Conservation (phyloP, 2,329 filamentous ascomycete genomes). For the Ciborinia camelliae region DNA sequence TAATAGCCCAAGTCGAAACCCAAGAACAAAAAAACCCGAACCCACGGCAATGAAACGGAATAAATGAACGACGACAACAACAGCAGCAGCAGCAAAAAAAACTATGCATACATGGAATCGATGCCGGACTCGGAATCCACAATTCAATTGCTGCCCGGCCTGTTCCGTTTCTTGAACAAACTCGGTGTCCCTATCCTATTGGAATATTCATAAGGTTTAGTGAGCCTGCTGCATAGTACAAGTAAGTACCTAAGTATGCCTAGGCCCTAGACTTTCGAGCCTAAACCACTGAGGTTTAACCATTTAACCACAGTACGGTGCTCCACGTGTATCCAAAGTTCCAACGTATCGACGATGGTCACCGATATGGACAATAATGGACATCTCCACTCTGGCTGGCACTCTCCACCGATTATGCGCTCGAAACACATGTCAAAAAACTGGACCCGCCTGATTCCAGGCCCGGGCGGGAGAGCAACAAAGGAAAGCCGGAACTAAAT, state of each 20-base stretch:
- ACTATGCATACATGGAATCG: slow-evolving; percentile 5
- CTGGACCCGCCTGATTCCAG: slow-evolving; percentile 10
- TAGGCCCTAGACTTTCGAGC: background rate
- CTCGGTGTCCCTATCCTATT: too few relatives aligned
- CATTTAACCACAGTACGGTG: too few relatives aligned
- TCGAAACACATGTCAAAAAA: slow-evolving; percentile 5
- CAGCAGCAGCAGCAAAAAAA: background rate
- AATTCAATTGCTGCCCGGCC: background rate
- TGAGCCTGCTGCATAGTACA: slow-evolving; percentile 1
- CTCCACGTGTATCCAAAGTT: slow-evolving; percentile 10
- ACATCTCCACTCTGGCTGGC: too few relatives aligned
- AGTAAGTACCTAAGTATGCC: background rate
- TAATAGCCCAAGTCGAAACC: background rate
- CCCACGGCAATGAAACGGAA: slow-evolving; percentile 6
- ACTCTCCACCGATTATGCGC: background rate
- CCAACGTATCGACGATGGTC: background rate
- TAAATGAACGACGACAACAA: slow-evolving; percentile 1
- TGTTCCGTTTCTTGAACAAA: slow-evolving; percentile 6
- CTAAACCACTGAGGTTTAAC: too few relatives aligned
- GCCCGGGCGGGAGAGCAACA: background rate
- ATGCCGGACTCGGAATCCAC: slow-evolving; percentile 3
- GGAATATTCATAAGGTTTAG: background rate
- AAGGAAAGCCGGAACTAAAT: background rate
- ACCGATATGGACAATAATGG: background rate
- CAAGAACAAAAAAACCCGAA: background rate